Base-by-base conservation (phyloP, 495 filamentous ascomycete species). In the Penicillium soppii region DNA sequence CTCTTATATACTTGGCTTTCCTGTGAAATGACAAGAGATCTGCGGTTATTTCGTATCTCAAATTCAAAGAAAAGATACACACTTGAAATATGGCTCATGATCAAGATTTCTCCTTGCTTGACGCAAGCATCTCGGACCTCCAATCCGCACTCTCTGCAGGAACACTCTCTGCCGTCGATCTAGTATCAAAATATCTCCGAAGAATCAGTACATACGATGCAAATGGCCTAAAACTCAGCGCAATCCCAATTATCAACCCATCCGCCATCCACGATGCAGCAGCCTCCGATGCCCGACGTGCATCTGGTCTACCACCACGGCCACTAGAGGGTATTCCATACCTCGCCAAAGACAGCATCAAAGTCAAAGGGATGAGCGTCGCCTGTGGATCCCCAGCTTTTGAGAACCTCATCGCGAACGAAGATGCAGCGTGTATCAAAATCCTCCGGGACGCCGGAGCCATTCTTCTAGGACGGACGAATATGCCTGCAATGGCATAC, bases 291-390 rank as follows among this genome's bases (percentile, higher is more conserved):
- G 63, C 61, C 2, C 52, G 66, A 9, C 57, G 68, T 8, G 53
- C 56, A 21, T 49, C 62, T 0, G 68, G 68, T 23, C 39, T 57
- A 25, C 56, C 63, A 7, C 43, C 46, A 5, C 71, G 82, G 17
- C 75, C 77, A 10, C 68, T 89, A 5, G 85, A 90, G 59, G 86
- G 86, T n/a, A 84, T 90, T 47, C 86, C 86, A 3, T 83, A 85
- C 57, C 63, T 86, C 0, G 77, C 88, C 51, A 89, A 89, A 69
- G 84, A 89, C 67, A 89, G 83, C 61, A 88, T 88, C 50, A 76
- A 76, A 46, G 86, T 89, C 47, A 75, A 79, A 46, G 86, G 87
- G 69, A 81, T 86, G 65, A 84, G 78, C 3, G 82, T 82, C 5
- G 77, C 72, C 1, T 58, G 59, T 25, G 75, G 74, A 16, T 78